Conservation (phyloP, 345 rosid species). For the Melaleuca quinquenervia region DNA sequence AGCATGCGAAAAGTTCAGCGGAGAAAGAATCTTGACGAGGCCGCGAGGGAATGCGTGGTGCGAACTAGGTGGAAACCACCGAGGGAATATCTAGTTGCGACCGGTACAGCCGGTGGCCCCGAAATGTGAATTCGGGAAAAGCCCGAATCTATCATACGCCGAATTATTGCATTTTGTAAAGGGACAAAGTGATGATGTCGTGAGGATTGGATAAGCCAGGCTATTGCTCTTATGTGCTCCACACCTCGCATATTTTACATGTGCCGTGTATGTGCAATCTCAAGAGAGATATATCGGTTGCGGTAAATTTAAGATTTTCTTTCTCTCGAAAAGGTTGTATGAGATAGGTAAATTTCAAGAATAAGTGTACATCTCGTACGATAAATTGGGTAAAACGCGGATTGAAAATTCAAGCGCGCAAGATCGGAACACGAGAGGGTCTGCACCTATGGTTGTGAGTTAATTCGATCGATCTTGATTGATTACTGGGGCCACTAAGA, state of each 20-base stretch:
- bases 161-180: too few relatives aligned
- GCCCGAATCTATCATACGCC: too few relatives aligned
- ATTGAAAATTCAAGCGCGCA: neutral
- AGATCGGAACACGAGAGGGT: rapidly evolving
- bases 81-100: too few relatives aligned
- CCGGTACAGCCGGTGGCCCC: too few relatives aligned
- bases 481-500: rapidly evolving
- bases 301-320: neutral
- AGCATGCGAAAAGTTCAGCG: too few relatives aligned
- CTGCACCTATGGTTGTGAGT: neutral
- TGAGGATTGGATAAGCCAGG: too few relatives aligned
- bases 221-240: neutral
- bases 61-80: too few relatives aligned
- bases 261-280: rapidly evolving
- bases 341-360: neutral
- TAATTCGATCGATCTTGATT: neutral
- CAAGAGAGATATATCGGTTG: neutral
- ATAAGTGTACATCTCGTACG: rapidly evolving
- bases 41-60: too few relatives aligned
- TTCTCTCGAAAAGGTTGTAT: neutral
- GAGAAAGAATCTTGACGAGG: too few relatives aligned
- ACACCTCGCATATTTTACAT: neutral
- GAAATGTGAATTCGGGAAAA: too few relatives aligned
- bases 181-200: too few relatives aligned
- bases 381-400: neutral